Conservation (phyloP, 2,329 filamentous ascomycete genomes). For the Aspergillus brasiliensis region DNA sequence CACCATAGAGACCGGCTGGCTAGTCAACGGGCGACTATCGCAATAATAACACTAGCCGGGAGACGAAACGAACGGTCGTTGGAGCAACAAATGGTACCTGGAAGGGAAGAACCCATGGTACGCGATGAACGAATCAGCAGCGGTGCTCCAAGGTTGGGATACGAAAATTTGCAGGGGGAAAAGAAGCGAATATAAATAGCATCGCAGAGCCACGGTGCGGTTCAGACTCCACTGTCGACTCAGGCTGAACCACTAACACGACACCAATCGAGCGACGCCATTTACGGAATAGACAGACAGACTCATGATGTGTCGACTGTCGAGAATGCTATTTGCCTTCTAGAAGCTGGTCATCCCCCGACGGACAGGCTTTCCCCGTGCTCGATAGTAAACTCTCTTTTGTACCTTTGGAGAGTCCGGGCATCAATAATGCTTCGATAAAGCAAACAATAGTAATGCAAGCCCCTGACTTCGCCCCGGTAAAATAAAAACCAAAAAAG, state of each 20-base stretch:
- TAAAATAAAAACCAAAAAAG: not conserved
- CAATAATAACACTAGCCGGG: not conserved
- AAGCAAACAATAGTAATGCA: not conserved
- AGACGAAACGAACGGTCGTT: not conserved
- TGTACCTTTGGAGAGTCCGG: not conserved
- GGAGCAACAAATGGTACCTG: not conserved
- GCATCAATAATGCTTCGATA: not conserved
- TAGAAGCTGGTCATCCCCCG: not conserved
- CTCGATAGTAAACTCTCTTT: not conserved
- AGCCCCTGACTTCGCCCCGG: not conserved
- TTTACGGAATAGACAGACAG: not conserved
- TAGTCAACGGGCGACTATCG: not conserved
- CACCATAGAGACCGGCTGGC: not conserved
- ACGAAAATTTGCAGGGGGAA: slow-evolving; percentile 1
- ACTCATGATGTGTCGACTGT: not conserved
- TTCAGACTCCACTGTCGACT: slow-evolving; percentile 6
- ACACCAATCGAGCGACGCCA: too few species aligned
- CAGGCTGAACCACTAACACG: not conserved
- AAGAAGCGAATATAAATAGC: slow-evolving; percentile 7
- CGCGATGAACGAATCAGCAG: not conserved
- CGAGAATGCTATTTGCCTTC: not conserved
- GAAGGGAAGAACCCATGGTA: not conserved
- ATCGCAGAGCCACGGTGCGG: not conserved
- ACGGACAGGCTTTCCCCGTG: not conserved
- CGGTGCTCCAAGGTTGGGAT: not conserved